Conservation (phyloP, 331 rosid genomes). For the Arachis monticola region DNA sequence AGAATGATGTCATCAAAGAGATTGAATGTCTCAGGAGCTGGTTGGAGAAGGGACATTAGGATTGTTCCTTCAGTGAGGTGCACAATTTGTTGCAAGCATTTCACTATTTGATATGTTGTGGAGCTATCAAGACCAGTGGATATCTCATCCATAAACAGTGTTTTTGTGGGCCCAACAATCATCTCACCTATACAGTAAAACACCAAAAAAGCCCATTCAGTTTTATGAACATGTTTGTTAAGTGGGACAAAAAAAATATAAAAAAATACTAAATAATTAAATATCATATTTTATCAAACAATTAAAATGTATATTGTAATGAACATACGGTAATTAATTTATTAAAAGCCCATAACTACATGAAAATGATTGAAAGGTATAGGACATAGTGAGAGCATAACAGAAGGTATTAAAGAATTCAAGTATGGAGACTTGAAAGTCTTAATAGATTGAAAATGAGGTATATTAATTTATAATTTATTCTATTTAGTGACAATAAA, state of each 20-base stretch:
- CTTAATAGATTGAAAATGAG: too few species aligned
- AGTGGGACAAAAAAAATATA: too few species aligned
- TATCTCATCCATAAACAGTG: constrained; percentile 93
- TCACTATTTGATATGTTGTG: constrained; percentile 88
- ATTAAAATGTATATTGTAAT: too few species aligned
- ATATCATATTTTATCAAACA: too few species aligned
- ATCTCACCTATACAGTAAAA: constrained; percentile 61
- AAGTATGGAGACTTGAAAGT: too few species aligned
- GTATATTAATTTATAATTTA: too few species aligned
- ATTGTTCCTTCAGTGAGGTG: constrained; percentile 82
- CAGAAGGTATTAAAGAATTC: not conserved
- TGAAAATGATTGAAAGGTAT: not conserved
- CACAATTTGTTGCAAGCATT: constrained; percentile 87
- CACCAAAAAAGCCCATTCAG: not conserved
- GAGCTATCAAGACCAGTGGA: constrained; percentile 96
- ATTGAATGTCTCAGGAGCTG: constrained; percentile 93
- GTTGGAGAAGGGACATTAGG: constrained; percentile 88
- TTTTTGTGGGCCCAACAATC: constrained; percentile 95
- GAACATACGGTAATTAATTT: too few species aligned
- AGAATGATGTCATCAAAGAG: constrained; percentile 88
- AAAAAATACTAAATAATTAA: too few species aligned
- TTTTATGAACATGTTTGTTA: not conserved
- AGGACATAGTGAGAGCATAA: not conserved
- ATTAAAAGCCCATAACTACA: too few species aligned
- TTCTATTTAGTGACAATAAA: too few species aligned